Conservation (phyloP, 1,139 yeast genomes). For the Nakaseomyces sp. region DNA sequence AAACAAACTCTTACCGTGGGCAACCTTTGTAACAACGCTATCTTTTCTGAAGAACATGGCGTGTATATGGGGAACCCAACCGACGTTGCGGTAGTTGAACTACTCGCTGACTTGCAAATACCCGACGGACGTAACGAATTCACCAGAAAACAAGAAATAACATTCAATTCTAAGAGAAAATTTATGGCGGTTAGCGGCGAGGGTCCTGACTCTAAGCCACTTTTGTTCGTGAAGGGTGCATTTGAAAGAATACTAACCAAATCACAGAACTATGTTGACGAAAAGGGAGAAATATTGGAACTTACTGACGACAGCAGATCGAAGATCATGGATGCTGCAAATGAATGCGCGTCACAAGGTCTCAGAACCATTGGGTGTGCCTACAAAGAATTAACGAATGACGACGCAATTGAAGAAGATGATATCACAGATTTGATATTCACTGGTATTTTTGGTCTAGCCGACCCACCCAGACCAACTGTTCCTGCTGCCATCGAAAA, state of each 20-base stretch:
- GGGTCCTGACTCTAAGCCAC: constrained; percentile 44
- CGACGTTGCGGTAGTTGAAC: constrained; percentile 78
- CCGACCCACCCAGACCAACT: constrained; percentile 88
- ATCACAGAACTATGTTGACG: constrained; percentile 51
- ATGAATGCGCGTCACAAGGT: constrained; percentile 66
- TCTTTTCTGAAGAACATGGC: constrained; percentile 57
- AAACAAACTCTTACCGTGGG: constrained; percentile 55
- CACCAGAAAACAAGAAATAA: constrained; percentile 58
- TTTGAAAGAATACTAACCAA: constrained; percentile 59
- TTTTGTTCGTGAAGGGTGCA: constrained; percentile 79
- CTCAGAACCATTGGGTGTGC: constrained; percentile 80
- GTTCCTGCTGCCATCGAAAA: constrained; percentile 62
- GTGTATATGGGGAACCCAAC: constrained; percentile 84
- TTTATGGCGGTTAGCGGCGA: constrained; percentile 59
- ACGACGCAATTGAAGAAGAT: constrained; percentile 31
- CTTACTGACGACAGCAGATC: constrained; percentile 43
- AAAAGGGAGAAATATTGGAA: constrained; percentile 44
- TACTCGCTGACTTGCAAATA: constrained; percentile 57
- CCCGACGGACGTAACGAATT: constrained; percentile 52
- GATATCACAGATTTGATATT: constrained; percentile 55
- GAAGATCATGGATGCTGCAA: constrained; percentile 47
- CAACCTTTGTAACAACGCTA: constrained; percentile 75
- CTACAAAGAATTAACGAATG: constrained; percentile 33
- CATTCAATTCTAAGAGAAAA: constrained; percentile 75
- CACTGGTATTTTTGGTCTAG: constrained; percentile 84